Evolutionary conservation across 345 rosid species (phyloP).

Genomic region (Corchorus olitorius): DNA sequence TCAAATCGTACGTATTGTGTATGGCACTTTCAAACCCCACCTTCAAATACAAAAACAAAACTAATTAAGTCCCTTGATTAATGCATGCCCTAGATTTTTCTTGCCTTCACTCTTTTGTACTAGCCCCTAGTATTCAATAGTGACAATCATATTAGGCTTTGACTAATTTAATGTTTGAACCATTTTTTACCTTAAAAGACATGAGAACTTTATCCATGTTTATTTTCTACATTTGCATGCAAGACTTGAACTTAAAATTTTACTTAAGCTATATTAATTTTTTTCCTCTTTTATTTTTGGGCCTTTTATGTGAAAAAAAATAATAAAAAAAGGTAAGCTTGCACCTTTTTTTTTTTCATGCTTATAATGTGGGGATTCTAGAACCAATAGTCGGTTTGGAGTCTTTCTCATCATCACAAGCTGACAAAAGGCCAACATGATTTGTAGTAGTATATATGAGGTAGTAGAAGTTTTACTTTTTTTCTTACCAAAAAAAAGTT

Average conservation of each 20-base stretch:
- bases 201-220: too few species aligned
- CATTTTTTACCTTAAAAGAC: too few species aligned
- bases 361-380: neutral
- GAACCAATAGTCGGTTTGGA: neutral
- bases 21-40: slow-evolving; percentile 13
- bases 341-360: neutral
- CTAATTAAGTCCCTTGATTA: neutral
- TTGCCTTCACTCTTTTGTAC: too few species aligned
- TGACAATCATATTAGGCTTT: too few species aligned
- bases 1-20: neutral
- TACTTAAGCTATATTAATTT: too few species aligned
- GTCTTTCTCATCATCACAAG: neutral
- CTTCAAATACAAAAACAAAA: neutral
- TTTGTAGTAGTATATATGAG: too few species aligned
- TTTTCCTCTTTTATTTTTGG: neutral
- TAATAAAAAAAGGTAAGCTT: neutral
- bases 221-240: too few species aligned
- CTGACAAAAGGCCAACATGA: neutral
- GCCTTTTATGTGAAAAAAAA: neutral
- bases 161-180: too few species aligned
- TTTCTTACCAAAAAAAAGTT: too few species aligned
- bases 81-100: neutral
- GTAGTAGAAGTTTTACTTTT: too few species aligned
- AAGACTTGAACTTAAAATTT: too few species aligned
- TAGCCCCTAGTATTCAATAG: too few species aligned